Base-by-base conservation (phyloP, 2,329 filamentous ascomycete species). In the Mycogone perniciosa region DNA sequence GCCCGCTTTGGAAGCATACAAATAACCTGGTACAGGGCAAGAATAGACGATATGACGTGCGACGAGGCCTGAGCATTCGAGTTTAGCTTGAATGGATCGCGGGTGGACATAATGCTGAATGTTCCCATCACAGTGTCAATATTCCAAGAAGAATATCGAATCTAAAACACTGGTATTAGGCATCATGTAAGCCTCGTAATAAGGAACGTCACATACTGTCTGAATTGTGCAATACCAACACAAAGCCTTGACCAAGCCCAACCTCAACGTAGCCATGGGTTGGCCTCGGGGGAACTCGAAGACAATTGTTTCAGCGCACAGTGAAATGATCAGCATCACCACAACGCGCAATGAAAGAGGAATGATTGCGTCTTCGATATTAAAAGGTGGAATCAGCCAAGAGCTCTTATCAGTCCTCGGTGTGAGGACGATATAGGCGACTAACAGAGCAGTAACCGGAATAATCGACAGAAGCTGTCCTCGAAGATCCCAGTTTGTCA, bases 191-290 rank as follows among this genome's bases (percentile, higher is more conserved):
- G 0, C 7, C 1, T 6, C 0, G 0, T 2, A 6, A 4, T 4
- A 27, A 6, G 5, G 34, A 31, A 11, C 4, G 4, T 7, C 1
- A 56, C 65, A 5, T 56, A 73, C 68, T 6, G 61, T 54, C 40
- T 62, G 60, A 3, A 66, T 61, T 0, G 56, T 57, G 30, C 66
- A 71, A 48, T 61, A 67, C 69, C 70, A 74, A 2, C 62, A 57
- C 0, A 59, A 50, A 0, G 64, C 63, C 26, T 72, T 73, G 0
- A 55, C 42, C 0, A 62, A 26, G 0, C 63, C 68, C 2, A 68
- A 37, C 0, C 55, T 10, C 1, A 69, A 6, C 0, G 56, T 55
- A 1, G 55, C 34, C 2, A 52, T 33, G 7, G 61, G 5, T 0
- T 56, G 39, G 3, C 48, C 54, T 4, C 48, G 53, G 0, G 59